Base-by-base conservation (phyloP, 345 rosid species). In the Excoecaria agallocha region DNA sequence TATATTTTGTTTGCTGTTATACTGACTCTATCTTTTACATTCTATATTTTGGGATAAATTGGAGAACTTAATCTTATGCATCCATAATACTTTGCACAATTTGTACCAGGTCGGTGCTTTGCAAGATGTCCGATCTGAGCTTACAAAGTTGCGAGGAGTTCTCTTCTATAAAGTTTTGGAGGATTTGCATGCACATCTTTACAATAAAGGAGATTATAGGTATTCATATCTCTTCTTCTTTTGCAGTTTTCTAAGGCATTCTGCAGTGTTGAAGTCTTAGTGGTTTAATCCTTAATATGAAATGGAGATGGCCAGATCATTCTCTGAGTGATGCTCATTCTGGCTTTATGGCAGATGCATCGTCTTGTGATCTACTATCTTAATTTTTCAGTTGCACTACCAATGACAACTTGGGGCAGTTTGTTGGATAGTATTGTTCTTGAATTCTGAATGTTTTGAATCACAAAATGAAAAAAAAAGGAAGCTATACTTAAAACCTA, bases 61-160 rank as follows among this genome's bases (percentile, higher is more conserved):
- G 48, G 76, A 19, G 59, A 73, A 52, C 20, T 37, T 37, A 39
- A 4, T 37, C 10, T 52, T n/a, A 9, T 51, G 61, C 61, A 50
- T 38, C 72, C 51, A 15, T 71, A 65, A 15, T 73, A 72, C 49
- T 41, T 17, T 71, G 43, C 78, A 58, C 71, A 62, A 41, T 45
- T 38, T 78, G 54, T 68, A 74, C 64, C 79, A 95, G 99, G 99
- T 95, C 79, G 98, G 99, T 69, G 96, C 98, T 75, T 97, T 95
- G 84, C 99, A 93, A 91, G 99, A 95, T 82, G 89, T 95, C 66
- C 87, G 97, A 84, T 91, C 98, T 80, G 99, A 93, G 88, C 84
- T 95, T 77, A 79, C 89, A 74, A 93, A 95, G 84, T 80, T 95
- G 86, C 87, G 93, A 51, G 98, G 98, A 78, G 86, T 85, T 71